Percentiles rank a stretch among this genome's conserved stretches.
Conservation (phyloP, 164 flowering plant genomes). For the Amborella trichopoda region DNA sequence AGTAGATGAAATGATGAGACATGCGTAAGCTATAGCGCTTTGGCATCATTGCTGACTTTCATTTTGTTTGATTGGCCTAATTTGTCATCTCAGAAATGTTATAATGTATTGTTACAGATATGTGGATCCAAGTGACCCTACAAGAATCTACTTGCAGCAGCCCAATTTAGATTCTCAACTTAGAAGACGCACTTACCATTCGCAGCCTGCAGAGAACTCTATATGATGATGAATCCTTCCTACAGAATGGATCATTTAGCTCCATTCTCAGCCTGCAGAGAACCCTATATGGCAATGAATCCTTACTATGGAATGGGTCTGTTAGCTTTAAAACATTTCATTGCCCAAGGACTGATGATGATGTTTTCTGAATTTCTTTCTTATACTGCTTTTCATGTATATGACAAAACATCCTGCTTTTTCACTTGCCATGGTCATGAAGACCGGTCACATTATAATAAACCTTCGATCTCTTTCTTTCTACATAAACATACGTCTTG, state of each 20-base stretch:
- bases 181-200: slow-evolving; percentile 75
- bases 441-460: too few species aligned
- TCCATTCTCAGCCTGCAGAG: slow-evolving; percentile 39
- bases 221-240: too few species aligned
- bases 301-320: too few species aligned
- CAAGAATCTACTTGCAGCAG: slow-evolving; percentile 85
- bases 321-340: too few species aligned
- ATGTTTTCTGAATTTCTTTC: too few species aligned
- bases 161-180: slow-evolving; percentile 60
- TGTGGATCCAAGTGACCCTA: slow-evolving; percentile 95
- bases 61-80: background rate
- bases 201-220: slow-evolving; percentile 27
- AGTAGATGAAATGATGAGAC: slow-evolving; percentile 97
- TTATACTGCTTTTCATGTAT: too few species aligned
- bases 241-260: too few species aligned
- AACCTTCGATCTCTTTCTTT: too few species aligned
- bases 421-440: too few species aligned
- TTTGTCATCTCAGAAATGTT: background rate
- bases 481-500: too few species aligned
- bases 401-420: too few species aligned
- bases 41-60: background rate
- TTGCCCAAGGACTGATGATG: too few species aligned
- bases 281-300: slow-evolving; percentile 6
- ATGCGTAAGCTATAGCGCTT: slow-evolving; percentile 50
- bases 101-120: slow-evolving; percentile 37